Evolutionary conservation across 2,329 filamentous ascomycete genomes (phyloP), one percentile per base, ranked within the genome.

Genomic region (Periconia sp.): DNA sequence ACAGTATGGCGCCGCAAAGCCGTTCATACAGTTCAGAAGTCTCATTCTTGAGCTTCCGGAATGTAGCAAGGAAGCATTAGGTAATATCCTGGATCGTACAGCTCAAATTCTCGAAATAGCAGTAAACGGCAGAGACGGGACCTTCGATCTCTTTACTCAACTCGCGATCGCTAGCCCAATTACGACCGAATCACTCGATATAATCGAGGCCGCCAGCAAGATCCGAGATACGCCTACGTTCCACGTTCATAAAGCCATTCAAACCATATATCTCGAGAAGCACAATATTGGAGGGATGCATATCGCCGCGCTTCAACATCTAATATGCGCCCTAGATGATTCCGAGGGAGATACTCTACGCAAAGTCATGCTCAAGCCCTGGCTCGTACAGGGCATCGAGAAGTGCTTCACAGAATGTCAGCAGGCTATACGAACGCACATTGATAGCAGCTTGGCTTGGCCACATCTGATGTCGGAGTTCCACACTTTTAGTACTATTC

Each of bases 341-440:
- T 31, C 49, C 2, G 4, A 18, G 3, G 47, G 54, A 3, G 45
- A 52, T 4, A 22, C 39, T 23, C 41, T 67, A 15, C 50, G 49
- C 4, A 39, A 31, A 22, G 42, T 57, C 4, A 17, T 66, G 8
- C 31, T 56, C 4, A 40, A 44, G 15, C 48, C 56, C 3, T 57
- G 49, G 41, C 36, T 64, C 2, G 29, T 59, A 2, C n/a, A 40
- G 5, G 59, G 61, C 1, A 51, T 66, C 6, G 50, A 57, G 23
- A 52, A 36, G 9, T 66, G 61, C 36, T 36, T 65, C 1, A 10
- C 43, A 10, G 55, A 66, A 9, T 59, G 59, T 17, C 54, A 59
- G 35, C 21, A 28, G 17, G 54, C 52, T 4, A 26, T 65, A 13
- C 30, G 34, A 7, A 39, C 37, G 8, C 56, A 60, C n/a, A 56